phyloP scores from a whole-genome alignment of 2,329 filamentous ascomycete genomes.

The Sporothrix curviconia region DNA sequence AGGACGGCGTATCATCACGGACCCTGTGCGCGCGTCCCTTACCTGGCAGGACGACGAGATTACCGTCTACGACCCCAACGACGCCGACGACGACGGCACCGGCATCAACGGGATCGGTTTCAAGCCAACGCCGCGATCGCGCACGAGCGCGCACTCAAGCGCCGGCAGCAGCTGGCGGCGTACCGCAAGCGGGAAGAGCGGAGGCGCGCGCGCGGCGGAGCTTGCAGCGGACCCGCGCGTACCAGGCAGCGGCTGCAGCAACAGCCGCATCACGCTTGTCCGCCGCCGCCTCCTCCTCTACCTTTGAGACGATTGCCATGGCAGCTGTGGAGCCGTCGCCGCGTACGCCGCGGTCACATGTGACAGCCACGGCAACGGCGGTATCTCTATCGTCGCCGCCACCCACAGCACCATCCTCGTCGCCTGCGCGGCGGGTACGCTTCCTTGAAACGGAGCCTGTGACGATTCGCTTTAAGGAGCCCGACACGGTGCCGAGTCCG shows the following conservation, averaged over 20 bases:
- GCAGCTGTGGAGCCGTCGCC: not conserved
- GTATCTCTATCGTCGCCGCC: not conserved
- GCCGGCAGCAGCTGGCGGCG: slow-evolving; percentile 55
- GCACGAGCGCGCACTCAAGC: slow-evolving; percentile 48
- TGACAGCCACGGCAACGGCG: not conserved
- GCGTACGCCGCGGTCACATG: not conserved
- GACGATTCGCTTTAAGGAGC: slow-evolving; percentile 18
- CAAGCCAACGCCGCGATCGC: slow-evolving; percentile 57
- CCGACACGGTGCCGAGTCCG: slow-evolving; percentile 15
- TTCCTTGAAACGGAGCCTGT: slow-evolving; percentile 17
- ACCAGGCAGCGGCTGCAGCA: not conserved
- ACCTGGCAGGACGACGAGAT: slow-evolving; percentile 66
- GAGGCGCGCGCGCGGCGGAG: slow-evolving; percentile 53
- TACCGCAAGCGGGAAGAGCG: slow-evolving; percentile 56
- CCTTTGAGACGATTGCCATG: not conserved
- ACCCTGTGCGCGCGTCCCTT: slow-evolving; percentile 51
- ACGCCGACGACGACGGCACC: slow-evolving; percentile 60
- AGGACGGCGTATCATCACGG: slow-evolving; percentile 29
- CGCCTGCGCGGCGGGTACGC: slow-evolving; percentile 12
- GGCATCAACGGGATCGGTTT: slow-evolving; percentile 64
- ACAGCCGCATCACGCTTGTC: not conserved
- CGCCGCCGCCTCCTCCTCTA: not conserved
- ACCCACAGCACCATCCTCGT: not conserved
- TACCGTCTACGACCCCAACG: slow-evolving; percentile 57
- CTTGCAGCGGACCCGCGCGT: slow-evolving; percentile 36